Base-by-base conservation (phyloP, 257 asterid genomes). In the Solanum pennellii region DNA sequence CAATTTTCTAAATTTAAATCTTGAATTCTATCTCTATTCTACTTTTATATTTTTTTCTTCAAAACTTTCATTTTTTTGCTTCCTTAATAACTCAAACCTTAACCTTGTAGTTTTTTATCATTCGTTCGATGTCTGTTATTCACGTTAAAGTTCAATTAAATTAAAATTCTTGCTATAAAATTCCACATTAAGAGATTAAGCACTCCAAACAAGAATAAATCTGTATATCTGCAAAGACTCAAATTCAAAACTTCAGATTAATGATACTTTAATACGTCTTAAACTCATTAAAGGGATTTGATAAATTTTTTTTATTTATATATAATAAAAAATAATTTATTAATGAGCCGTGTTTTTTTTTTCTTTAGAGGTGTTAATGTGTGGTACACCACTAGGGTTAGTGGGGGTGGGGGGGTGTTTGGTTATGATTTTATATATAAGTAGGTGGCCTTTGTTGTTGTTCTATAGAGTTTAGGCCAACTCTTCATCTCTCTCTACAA, bases 271-370 rank as follows among this genome's bases (percentile, higher is more conserved):
- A 7, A 56, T 56, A 56, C 3, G 33, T 11, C 71, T 62, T 73
- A 73, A 73, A 74, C 31, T 20, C 82, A 20, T 20, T 74, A 74
- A 21, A 21, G 31, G 16, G 9, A 10, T 37, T 3, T 3, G 62
- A 52, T n/a, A 6, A 4, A 73, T 31, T 15, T 9, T 27, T 3
- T 68, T 68, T 18, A 12, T 12, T 11, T 0, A 72, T 20, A 52
- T 33, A 52, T 49, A 49, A 49, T 49, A 49, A 33, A 33, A 33
- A 33, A 33, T 33, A 33, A 56, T 56, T 37, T 23, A 35, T 83
- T 25, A 15, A 85, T 23, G 29, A 49, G 31, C 87, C 92, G 89
- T 86, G 91, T 90, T 62, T 33, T 69, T 60, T 23, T 69, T 62
- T 25, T 69, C 23, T 60, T 7, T 49, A 33, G 42, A 31, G 42